These are phyloP conservation scores for Melampsora larici-populina DNA, from an alignment of 1,284 basidiomycete genomes.

Conservation along the genomic window DNA sequence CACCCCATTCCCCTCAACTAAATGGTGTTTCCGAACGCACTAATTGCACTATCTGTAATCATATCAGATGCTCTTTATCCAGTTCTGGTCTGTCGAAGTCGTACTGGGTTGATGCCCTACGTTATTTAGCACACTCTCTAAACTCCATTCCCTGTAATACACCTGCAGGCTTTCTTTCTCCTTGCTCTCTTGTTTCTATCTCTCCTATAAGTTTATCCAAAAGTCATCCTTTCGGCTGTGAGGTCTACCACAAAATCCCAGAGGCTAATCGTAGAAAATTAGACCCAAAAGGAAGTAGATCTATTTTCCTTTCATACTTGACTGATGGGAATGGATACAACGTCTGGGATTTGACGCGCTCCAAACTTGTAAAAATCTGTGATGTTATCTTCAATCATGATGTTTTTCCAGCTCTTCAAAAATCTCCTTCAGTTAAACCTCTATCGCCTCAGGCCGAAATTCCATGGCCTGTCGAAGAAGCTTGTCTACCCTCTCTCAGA, in stretches of 20 bases:
- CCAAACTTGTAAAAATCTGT: not conserved
- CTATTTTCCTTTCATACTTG: slow-evolving; percentile 14
- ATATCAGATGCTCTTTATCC: slow-evolving; percentile 51
- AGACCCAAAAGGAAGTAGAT: not conserved
- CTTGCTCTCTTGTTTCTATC: not conserved
- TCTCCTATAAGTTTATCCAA: not conserved
- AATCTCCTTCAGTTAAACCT: not conserved
- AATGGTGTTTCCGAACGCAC: too few species aligned
- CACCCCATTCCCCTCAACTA: too few species aligned
- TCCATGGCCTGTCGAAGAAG: not conserved
- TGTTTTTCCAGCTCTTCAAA: slow-evolving; percentile 15
- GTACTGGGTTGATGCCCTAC: slow-evolving; percentile 54
- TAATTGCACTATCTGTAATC: too few species aligned
- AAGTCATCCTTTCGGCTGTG: slow-evolving; percentile 27
- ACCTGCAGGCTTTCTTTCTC: not conserved
- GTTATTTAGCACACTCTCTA: slow-evolving; percentile 51
- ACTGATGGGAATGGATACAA: slow-evolving; percentile 3
- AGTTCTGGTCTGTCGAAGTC: slow-evolving; percentile 49
- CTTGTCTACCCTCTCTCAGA: not conserved
- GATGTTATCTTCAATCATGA: slow-evolving; percentile 3
- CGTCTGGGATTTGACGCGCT: not conserved
- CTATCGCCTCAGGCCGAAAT: not conserved
- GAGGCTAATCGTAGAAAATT: not conserved
- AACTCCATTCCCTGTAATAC: slow-evolving; percentile 50
- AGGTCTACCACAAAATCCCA: not conserved